Percentiles rank a stretch among this genome's conserved stretches.
These are phyloP conservation scores for Nigrospora oryzae DNA, from an alignment of 2,329 filamentous ascomycete species.

Conservation along the genomic window DNA sequence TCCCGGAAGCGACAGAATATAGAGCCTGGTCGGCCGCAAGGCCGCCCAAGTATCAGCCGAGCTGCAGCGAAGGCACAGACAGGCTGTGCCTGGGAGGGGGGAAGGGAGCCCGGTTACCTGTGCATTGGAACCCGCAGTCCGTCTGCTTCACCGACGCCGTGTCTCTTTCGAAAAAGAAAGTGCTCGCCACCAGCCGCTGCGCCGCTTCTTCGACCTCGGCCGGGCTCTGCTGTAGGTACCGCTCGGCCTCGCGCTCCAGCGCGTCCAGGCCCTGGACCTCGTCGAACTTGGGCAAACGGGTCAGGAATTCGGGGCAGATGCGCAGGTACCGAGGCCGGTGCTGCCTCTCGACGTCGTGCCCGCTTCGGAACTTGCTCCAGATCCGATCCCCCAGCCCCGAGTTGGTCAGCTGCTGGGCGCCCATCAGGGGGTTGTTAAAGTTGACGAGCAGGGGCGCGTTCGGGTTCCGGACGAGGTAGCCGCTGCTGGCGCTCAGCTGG, in stretches of 20 bases:
- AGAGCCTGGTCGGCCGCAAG: conserved; percentile 9
- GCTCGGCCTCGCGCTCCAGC: conserved; percentile 14
- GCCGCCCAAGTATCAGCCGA: too few relatives aligned
- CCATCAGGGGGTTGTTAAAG: conserved; percentile 17
- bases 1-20: conserved; percentile 19
- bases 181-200: conserved; percentile 21
- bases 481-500: conserved; percentile 8
- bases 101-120: conserved; percentile 11
- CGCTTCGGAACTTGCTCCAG: conserved; percentile 16
- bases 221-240: conserved; percentile 14
- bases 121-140: conserved; percentile 17
- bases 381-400: conserved; percentile 9
- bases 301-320: conserved; percentile 18
- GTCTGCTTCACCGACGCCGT: conserved; percentile 15
- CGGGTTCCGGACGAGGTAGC: conserved; percentile 19
- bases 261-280: conserved; percentile 17
- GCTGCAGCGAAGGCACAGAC: too few relatives aligned
- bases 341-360: conserved; percentile 7
- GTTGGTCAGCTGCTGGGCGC: conserved; percentile 16
- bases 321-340: conserved; percentile 15
- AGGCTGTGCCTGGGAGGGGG: background rate
- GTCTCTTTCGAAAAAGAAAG: conserved; percentile 24
- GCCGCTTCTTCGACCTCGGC: conserved; percentile 17
- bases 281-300: conserved; percentile 18
- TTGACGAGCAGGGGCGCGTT: conserved; percentile 18